Base-by-base conservation (phyloP, 805 yeast genomes). In the Zygosaccharomyces rouxii region DNA sequence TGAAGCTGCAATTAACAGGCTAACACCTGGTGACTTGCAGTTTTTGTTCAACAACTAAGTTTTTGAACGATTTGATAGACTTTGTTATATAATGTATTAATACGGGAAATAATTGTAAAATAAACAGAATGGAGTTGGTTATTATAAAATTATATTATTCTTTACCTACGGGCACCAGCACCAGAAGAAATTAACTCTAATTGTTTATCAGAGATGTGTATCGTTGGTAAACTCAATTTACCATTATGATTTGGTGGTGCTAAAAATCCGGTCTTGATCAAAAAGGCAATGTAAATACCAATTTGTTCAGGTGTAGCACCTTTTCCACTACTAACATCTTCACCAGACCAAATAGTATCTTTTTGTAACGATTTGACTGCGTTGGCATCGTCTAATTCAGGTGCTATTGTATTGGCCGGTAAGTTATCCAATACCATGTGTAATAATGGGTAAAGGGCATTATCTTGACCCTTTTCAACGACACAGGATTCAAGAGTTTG, bases 21-120 rank as follows among this genome's bases (percentile, higher is more conserved):
- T 94, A 53, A 89, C 97, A 0, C 95, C 97, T 0, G 95, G 88
- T 33, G 99, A 94, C 66, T 77, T 94, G 71, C 97, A 94, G 68
- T 94, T 94, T 68, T 77, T 94, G 71, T 94, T 94, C 69, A 86
- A 81, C 74, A 89, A 88, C 60, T 92, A 70, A 47, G 23, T 16
- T 19, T 16, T 37, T 4, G 35, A n/a, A 7, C 18, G 23, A 26
- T 26, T 23, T 28, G 35, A 35, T 44, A 44, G 41, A 44, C 37
- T 33, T 33, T 33, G 29, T 31, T 19, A 31, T 46, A 33, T 29
- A 38, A 9, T 25, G 40, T 33, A 25, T 33, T 23, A 11, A 21
- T 43, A 33, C 11, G 28, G 28, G 28, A 9, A 25, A 25, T 25
- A 9, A 25, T 4, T 25, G 28, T 25, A 25, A 4, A 14, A 25